A percentile compares a stretch with the other conserved stretches of the same genome.
Conservation (phyloP, 2,329 filamentous ascomycete genomes). For the Sporothrix schenckii region DNA sequence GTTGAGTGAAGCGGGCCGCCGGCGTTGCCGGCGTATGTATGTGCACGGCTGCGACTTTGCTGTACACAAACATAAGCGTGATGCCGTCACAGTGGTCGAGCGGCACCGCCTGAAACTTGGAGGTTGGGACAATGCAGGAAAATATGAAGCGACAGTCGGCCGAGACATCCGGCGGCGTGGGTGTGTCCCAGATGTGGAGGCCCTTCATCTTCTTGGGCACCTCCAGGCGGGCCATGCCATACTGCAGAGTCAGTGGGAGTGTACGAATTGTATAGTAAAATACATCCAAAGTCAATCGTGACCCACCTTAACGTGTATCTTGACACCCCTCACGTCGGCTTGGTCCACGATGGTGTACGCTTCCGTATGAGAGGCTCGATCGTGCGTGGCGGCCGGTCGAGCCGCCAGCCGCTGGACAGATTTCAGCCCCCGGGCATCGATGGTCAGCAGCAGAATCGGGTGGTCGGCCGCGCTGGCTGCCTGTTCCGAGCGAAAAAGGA, state of each 20-base stretch:
- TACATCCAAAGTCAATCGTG: background rate
- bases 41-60: background rate
- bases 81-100: conserved; percentile 5
- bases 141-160: background rate
- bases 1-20: background rate
- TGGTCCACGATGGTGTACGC: conserved; percentile 19
- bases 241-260: background rate
- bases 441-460: background rate
- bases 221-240: conserved; percentile 20
- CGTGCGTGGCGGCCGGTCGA: background rate
- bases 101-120: background rate
- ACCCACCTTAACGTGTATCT: background rate
- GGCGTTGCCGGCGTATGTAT: conserved; percentile 20
- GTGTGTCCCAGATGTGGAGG: conserved; percentile 25
- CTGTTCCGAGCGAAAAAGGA: background rate
- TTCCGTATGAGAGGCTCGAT: background rate
- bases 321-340: background rate
- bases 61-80: conserved; percentile 1
- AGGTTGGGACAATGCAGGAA: background rate
- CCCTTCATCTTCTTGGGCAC: background rate
- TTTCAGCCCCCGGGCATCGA: conserved; percentile 8
- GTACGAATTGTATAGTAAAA: background rate
- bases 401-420: background rate
- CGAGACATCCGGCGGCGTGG: conserved; percentile 4
- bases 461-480: background rate